Evolutionary conservation across 2,329 filamentous ascomycete genomes (phyloP), one percentile per base, ranked within the genome.

Genomic region (Septoria petroselini): DNA sequence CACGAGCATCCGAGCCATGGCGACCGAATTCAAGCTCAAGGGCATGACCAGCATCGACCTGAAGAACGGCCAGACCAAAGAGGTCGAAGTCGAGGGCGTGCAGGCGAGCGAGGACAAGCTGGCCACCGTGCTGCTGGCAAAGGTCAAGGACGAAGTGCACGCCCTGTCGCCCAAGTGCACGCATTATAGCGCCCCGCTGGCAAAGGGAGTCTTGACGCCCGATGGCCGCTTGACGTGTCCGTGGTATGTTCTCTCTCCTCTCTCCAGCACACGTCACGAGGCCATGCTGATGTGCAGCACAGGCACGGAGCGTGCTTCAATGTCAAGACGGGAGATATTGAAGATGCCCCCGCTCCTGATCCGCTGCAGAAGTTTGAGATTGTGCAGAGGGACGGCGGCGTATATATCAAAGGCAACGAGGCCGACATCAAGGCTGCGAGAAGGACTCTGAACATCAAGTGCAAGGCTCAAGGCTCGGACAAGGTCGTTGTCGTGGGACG

Each of bases 301-400:
- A 27, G 23, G 93, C 91, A 97, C 68, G 91, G 91, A 74, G 93
- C 93, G 50, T 98, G 93, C 76, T 98, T 96, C 74, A 93, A 89
- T 56, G 82, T 88, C 56, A 79, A 80, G 48, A 94, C 86, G 4
- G 93, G 93, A 45, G 93, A 98, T 62, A 87, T 97, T 52, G 93
- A 98, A 72, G 89, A 97, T 65, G 91, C 91, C 0, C 93, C 93
- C 0, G 93, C 88, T 1, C 80, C 95, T 19, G 89, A 97, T 63
- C 79, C 87, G n/a, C 74, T 98, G 19, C 80, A 86, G 38, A 84
- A 85, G 42, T 98, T 94, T 73, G 83, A 88, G 45, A 75, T 96
- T 25, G 74, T 82, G 25, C 84, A 95, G 68, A 90, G 85, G 64
- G 82, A 93, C 61, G 90, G 88, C 25, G 85, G 80, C 4, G 83